Evolutionary conservation across 208 protist genomes (phyloP).

Genomic region (Acanthamoeba divionensis): DNA sequence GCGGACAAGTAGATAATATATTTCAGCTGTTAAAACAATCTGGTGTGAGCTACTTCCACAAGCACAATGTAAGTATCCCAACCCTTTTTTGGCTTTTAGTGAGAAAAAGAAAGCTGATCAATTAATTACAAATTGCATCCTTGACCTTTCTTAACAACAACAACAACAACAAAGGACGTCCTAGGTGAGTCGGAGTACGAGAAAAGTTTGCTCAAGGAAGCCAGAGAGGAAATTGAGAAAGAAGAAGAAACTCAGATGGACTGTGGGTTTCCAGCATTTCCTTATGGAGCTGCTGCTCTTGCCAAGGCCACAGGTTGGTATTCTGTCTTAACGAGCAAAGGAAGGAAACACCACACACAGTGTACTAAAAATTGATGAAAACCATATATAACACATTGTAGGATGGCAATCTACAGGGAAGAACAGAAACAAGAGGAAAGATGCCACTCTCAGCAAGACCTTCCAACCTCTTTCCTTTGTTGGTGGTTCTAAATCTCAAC

Average conservation of each 20-base stretch:
- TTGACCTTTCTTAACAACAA: too few species aligned
- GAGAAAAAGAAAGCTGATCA: background rate
- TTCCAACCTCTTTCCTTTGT: too few species aligned
- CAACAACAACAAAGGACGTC: background rate
- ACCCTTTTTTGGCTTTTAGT: background rate
- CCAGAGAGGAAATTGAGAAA: background rate
- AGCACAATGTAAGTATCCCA: background rate
- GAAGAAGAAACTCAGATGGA: background rate
- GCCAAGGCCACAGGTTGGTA: background rate
- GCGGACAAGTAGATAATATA: background rate
- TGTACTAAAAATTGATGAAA: too few species aligned
- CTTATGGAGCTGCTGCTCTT: background rate
- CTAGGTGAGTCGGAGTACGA: conserved; percentile 28
- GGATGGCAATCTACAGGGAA: too few species aligned
- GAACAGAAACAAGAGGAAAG: too few species aligned
- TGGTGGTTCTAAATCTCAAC: too few species aligned
- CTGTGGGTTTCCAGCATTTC: background rate
- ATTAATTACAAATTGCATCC: background rate
- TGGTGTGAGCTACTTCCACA: conserved; percentile 49
- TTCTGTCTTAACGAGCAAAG: background rate
- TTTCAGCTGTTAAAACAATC: background rate
- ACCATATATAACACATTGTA: too few species aligned
- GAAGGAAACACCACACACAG: too few species aligned
- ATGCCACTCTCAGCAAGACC: too few species aligned
- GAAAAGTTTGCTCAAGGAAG: background rate